phyloP scores from a whole-genome alignment of 108 stramenopile species.

The Ochromonas danica region DNA sequence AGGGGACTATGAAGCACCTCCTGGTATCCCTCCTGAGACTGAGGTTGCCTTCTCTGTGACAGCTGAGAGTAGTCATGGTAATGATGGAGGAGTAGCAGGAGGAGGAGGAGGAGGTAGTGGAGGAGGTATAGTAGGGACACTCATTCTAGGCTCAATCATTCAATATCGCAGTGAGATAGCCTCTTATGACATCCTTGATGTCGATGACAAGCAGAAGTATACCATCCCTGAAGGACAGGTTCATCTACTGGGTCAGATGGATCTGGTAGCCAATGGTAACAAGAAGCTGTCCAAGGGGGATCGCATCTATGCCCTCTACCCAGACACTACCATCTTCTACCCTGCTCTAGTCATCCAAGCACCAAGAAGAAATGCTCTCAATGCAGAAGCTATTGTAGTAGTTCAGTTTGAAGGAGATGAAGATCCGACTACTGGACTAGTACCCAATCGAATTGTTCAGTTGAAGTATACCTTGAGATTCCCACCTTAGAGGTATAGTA shows the following conservation, averaged over 20 bases:
- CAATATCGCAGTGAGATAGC: background rate
- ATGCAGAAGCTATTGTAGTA: background rate
- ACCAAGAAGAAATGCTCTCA: slow-evolving; percentile 1
- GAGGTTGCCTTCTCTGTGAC: too few relatives aligned
- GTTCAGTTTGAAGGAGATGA: slow-evolving; percentile 23
- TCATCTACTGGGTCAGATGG: background rate
- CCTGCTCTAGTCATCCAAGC: slow-evolving; percentile 1
- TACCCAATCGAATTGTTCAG: too few relatives aligned
- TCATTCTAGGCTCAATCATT: background rate
- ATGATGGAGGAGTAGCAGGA: too few relatives aligned
- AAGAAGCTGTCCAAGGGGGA: slow-evolving; percentile 5
- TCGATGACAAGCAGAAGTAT: slow-evolving; percentile 21
- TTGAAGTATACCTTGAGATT: too few relatives aligned
- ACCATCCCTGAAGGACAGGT: background rate
- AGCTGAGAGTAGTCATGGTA: too few relatives aligned
- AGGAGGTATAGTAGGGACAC: too few relatives aligned
- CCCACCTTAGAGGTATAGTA: too few relatives aligned
- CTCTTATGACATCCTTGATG: slow-evolving; percentile 12
- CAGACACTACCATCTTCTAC: slow-evolving; percentile 11
- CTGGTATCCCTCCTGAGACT: background rate
- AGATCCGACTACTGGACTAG: background rate
- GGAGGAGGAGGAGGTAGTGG: too few relatives aligned
- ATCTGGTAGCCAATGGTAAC: background rate
- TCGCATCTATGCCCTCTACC: background rate
- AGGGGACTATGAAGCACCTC: background rate